Base-by-base conservation (phyloP, 352 stramenopile genomes). In the Phytophthora pini region DNA sequence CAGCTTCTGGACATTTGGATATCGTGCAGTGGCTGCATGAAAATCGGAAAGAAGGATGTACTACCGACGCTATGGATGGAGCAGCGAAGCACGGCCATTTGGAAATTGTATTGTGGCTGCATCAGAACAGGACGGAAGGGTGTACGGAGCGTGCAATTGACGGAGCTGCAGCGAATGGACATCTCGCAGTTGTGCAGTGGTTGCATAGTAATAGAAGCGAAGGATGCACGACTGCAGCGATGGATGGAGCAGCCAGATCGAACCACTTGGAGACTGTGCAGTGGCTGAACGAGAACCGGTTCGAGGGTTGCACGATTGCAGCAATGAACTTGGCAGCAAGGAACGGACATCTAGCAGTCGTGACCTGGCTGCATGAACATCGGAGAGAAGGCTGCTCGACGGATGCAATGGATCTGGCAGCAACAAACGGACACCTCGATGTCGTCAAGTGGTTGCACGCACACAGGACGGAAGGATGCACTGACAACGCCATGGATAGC, bases 361-460 rank as follows among this genome's bases (percentile, higher is more conserved):
- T 72, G 15, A 27, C 51, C 13, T 72, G 64, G 64, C 27, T 72
- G 13, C 64, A 72, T 53, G 39, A 43, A 40, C 13, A 68, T 32
- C 50, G 64, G 10, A n/a, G 27, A 24, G 64, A 72, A 24, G 64
- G 57, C 39, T 67, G 64, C 22, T 59, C 64, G 24, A 46, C 57
- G 13, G 64, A 68, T 26, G 64, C 57, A 8, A 72, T 68, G 51
- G 64, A 72, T 15, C 53, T 72, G 44, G 57, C 57, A 4, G 64
- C 64, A 11, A 55, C 63, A 2, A 68, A 76, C 7, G 78, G 78
- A 13, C 65, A 87, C 32, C 54, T 89, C 17, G 34, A 63, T 5
- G 65, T 88, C 8, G 56, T 88, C 2, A 24, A 77, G 49, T 89
- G 74, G 74, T 65, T 90, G 13, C 72, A 90, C 20, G 15, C 15